Evolutionary conservation across 1,284 basidiomycete species (phyloP), one percentile per base, ranked within the genome.

Genomic region (Coniferiporia weirii): DNA sequence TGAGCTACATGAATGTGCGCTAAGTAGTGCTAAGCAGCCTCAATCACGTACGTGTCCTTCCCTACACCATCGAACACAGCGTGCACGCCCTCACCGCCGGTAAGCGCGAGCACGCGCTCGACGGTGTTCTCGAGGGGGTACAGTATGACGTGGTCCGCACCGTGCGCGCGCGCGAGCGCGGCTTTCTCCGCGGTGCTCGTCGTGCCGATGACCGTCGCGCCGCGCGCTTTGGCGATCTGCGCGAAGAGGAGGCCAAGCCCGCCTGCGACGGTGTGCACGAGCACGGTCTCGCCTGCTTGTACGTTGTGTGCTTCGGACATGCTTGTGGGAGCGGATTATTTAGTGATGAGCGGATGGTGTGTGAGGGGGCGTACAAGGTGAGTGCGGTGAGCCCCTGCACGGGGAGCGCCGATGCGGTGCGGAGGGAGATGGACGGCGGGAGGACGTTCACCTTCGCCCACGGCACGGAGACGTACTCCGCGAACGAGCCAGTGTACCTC

Each of bases 21-120:
- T 5, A 27, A 27, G 27, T 5, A 5, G 27, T 5, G 5, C 27
- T 5, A 27, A 27, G 27, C 27, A 5, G 27, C 27, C 27, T 27
- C 27, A 27, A 27, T 2, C 27, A 77, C 86, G 61, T 70, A 91
- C 79, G 93, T 95, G 70, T 93, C 90, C 73, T 89, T 94, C 8
- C 96, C 96, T 22, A 99, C 93, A 47, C 95, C 95, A 71, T 99
- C 95, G 68, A 89, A 97, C 40, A 95, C 81, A 9, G 83, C 95
- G 66, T 95, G 80, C 7, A 94, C 90, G 20, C 95, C 95, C 66
- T 88, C 80, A 1, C 90, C 91, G 54, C 83, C 82, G 0, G 94
- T 95, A 57, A 96, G 76, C 66, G 89, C 85, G 56, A 90, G 67
- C n/a, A 92, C 87, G 61, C 85, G 79, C 59, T 83, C 68, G 15